Percentiles rank a stretch among this genome's conserved stretches.
Conservation (phyloP, 192 early-diverging fungal genomes). For the Phlyctochytrium planicorne region DNA sequence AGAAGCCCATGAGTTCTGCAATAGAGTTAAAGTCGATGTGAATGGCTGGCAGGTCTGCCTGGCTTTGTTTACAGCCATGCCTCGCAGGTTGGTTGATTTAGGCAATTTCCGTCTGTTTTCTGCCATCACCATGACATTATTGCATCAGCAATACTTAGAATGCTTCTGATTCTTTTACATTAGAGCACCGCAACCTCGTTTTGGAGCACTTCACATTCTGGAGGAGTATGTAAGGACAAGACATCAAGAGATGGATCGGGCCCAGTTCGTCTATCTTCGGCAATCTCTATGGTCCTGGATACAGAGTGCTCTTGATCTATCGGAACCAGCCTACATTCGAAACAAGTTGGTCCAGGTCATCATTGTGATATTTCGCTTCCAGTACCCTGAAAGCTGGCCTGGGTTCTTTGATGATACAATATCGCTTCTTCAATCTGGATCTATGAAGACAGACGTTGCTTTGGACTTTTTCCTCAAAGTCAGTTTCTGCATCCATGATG, state of each 20-base stretch:
- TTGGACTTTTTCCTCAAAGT: conserved; percentile 79
- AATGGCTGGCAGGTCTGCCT: not conserved
- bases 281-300: conserved; percentile 38
- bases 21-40: not conserved
- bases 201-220: conserved; percentile 86
- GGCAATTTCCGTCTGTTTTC: too few relatives aligned
- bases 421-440: conserved; percentile 46
- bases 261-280: conserved; percentile 10
- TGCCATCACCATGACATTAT: too few relatives aligned
- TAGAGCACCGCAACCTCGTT: conserved; percentile 74
- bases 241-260: conserved; percentile 25
- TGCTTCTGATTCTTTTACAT: not conserved
- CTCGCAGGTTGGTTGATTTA: not conserved
- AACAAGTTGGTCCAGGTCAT: conserved; percentile 87
- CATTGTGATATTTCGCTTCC: conserved; percentile 57
- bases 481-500: conserved; percentile 79
- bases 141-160: too few relatives aligned
- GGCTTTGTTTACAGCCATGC: not conserved
- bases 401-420: conserved; percentile 87
- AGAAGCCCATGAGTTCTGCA: not conserved
- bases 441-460: conserved; percentile 20
- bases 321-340: conserved; percentile 54
- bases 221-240: conserved; percentile 64
- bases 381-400: conserved; percentile 56
- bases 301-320: conserved; percentile 33